Conservation (phyloP, 2,329 filamentous ascomycete species). For the Apiospora saccharicola region DNA sequence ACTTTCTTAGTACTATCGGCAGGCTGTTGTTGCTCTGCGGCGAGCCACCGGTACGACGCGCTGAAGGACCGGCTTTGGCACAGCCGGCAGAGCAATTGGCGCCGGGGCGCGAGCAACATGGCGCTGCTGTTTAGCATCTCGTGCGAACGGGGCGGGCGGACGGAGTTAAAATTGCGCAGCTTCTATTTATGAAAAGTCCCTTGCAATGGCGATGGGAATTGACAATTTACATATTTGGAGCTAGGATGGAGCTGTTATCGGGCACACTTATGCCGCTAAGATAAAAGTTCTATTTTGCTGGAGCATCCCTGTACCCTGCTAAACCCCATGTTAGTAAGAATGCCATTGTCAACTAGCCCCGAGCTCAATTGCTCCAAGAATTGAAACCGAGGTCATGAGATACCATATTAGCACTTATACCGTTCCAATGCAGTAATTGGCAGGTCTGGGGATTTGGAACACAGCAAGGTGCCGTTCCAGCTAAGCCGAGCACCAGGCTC, state of each 20-base stretch:
- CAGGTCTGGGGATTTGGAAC: not conserved
- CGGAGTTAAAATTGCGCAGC: not conserved
- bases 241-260: slow-evolving; percentile 11
- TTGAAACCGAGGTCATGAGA: not conserved
- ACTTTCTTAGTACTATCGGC: slow-evolving; percentile 27
- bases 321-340: not conserved
- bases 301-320: not conserved
- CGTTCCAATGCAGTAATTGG: not conserved
- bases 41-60: slow-evolving; percentile 49
- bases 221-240: slow-evolving; percentile 9
- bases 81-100: slow-evolving; percentile 52
- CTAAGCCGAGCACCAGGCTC: not conserved
- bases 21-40: slow-evolving; percentile 39
- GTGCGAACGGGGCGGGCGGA: not conserved
- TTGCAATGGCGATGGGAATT: not conserved
- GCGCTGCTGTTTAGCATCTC: not conserved
- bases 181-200: not conserved
- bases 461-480: not conserved
- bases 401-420: not conserved
- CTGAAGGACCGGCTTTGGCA: slow-evolving; percentile 62
- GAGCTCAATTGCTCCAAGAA: not conserved
- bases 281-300: slow-evolving; percentile 1
- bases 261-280: not conserved
- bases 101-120: slow-evolving; percentile 39
- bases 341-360: not conserved